Percentiles rank a stretch among this genome's conserved stretches.
Evolutionary conservation across 2,329 filamentous ascomycete genomes (phyloP).

Genomic region (Ophiostoma novo-ulmi): DNA sequence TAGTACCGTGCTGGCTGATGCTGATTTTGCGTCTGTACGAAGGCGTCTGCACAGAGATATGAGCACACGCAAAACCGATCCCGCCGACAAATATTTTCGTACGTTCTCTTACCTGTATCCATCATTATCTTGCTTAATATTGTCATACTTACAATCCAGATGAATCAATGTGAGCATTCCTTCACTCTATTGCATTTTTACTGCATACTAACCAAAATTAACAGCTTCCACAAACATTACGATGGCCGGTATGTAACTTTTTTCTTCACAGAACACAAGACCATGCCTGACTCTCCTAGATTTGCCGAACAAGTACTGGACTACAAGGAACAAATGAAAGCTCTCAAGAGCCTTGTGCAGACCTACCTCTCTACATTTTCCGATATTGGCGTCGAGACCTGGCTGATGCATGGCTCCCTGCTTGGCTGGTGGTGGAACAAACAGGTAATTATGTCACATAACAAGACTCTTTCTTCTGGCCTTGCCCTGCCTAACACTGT

Average conservation of each 20-base stretch:
- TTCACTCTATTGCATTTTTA: background rate
- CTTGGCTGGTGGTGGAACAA: conserved; percentile 83
- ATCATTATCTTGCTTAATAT: background rate
- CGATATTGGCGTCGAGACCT: conserved; percentile 65
- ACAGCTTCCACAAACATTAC: conserved; percentile 38
- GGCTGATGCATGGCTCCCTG: conserved; percentile 80
- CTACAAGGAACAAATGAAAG: conserved; percentile 55
- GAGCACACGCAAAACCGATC: conserved; percentile 24
- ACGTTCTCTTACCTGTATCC: background rate
- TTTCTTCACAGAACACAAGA: conserved; percentile 1
- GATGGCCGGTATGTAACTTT: conserved; percentile 33
- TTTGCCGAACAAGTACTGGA: conserved; percentile 40
- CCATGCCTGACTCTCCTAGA: conserved; percentile 26
- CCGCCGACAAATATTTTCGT: conserved; percentile 37
- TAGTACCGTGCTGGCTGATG: conserved; percentile 24
- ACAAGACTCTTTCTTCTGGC: background rate
- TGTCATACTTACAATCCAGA: conserved; percentile 14
- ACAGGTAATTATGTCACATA: conserved; percentile 34
- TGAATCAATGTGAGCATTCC: conserved; percentile 20
- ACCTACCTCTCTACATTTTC: conserved; percentile 66
- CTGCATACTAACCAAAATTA: background rate
- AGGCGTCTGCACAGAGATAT: conserved; percentile 30
- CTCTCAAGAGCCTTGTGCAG: conserved; percentile 61
- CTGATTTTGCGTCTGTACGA: conserved; percentile 28
- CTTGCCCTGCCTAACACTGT: conserved; percentile 11